phyloP scores from a whole-genome alignment of 306 rosid species.

The Echinosophora koreensis region DNA sequence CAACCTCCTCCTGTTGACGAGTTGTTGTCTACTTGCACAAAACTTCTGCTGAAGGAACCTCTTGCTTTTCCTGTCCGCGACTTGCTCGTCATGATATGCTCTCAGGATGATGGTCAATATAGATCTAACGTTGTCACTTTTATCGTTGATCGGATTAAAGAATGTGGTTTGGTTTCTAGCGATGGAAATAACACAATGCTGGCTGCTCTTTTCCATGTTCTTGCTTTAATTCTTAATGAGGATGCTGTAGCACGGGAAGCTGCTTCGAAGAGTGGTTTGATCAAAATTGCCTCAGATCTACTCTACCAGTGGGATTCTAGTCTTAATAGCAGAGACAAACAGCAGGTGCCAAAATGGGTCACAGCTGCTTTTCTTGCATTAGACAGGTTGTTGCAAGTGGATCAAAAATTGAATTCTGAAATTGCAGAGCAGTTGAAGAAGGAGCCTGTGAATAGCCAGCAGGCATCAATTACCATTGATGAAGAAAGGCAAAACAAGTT shows the following conservation, averaged over 20 bases:
- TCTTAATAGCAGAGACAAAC: slow-evolving; percentile 58
- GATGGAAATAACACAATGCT: slow-evolving; percentile 64
- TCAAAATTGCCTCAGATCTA: slow-evolving; percentile 79
- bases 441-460: slow-evolving; percentile 65
- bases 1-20: slow-evolving; percentile 93
- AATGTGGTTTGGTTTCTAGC: slow-evolving; percentile 63
- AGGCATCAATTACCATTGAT: slow-evolving; percentile 74
- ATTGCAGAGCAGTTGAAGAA: slow-evolving; percentile 83
- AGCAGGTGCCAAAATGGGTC: slow-evolving; percentile 90
- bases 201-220: slow-evolving; percentile 92
- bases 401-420: slow-evolving; percentile 86
- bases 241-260: slow-evolving; percentile 85
- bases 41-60: slow-evolving; percentile 87
- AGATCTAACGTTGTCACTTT: slow-evolving; percentile 75
- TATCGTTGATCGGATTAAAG: slow-evolving; percentile 80
- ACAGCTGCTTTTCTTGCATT: slow-evolving; percentile 93
- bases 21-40: slow-evolving; percentile 81
- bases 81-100: slow-evolving; percentile 89
- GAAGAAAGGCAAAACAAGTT: slow-evolving; percentile 84
- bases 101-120: slow-evolving; percentile 85
- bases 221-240: slow-evolving; percentile 91
- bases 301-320: slow-evolving; percentile 86
- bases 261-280: slow-evolving; percentile 81
- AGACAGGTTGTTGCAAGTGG: slow-evolving; percentile 93
- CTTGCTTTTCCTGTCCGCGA: slow-evolving; percentile 93